Evolutionary conservation across 345 rosid species (phyloP).

Genomic region (Turritis glabra): DNA sequence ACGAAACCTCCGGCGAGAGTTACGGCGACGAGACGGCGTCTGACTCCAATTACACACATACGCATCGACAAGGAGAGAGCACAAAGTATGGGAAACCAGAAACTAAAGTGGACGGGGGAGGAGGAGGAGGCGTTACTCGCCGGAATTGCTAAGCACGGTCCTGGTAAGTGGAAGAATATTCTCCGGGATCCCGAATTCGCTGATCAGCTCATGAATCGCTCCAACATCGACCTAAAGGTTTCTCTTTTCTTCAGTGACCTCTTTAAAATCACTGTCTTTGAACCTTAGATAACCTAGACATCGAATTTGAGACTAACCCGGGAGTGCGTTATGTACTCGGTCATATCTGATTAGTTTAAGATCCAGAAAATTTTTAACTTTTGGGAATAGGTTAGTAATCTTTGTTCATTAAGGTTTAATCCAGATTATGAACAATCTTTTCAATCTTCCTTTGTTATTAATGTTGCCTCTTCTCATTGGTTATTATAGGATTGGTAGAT

Average conservation of each 20-base stretch:
- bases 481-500: neutral
- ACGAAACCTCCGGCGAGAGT: slow-evolving; percentile 9
- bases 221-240: slow-evolving; percentile 94
- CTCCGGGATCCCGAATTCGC: slow-evolving; percentile 76
- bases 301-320: neutral
- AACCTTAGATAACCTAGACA: neutral
- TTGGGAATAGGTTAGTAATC: neutral
- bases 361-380: neutral
- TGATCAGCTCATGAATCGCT: slow-evolving; percentile 59
- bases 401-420: neutral
- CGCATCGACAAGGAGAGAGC: neutral
- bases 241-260: neutral
- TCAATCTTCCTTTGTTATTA: neutral
- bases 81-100: slow-evolving; percentile 70
- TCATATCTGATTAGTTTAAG: neutral
- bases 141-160: slow-evolving; percentile 70
- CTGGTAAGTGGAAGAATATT: slow-evolving; percentile 89
- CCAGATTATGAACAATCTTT: neutral
- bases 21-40: slow-evolving; percentile 2
- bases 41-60: neutral
- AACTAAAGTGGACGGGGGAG: slow-evolving; percentile 76
- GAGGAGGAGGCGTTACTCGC: slow-evolving; percentile 76
- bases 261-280: neutral
- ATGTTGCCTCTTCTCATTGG: neutral
- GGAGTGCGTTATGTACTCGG: neutral